These are phyloP conservation scores for Penicillium desertorum DNA, from an alignment of 495 filamentous ascomycete species.

Conservation along the genomic window DNA sequence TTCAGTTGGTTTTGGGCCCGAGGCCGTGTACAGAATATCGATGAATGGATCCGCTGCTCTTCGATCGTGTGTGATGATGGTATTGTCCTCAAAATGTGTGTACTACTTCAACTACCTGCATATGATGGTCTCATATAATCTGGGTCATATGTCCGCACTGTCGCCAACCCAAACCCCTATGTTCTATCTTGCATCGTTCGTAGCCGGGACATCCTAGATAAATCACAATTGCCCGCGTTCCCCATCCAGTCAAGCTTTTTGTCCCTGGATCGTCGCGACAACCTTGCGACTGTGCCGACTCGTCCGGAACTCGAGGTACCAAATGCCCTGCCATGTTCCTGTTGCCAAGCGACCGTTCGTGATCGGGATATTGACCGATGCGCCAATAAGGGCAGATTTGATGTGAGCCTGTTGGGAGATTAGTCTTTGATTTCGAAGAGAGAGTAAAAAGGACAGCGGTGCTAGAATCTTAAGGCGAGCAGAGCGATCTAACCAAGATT, in stretches of 20 bases:
- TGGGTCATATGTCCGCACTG: constrained; percentile 8
- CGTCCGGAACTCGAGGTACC: constrained; percentile 89
- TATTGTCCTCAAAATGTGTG: constrained; percentile 19
- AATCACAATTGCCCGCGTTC: constrained; percentile 24
- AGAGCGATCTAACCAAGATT: neutral
- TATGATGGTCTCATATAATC: constrained; percentile 19
- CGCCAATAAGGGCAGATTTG: constrained; percentile 85
- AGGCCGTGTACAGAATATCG: constrained; percentile 39
- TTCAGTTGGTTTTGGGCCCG: constrained; percentile 28
- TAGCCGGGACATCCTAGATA: constrained; percentile 2
- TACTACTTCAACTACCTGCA: constrained; percentile 26
- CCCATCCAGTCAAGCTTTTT: constrained; percentile 60
- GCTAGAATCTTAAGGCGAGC: neutral
- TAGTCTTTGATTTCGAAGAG: constrained; percentile 9
- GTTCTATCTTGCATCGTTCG: constrained; percentile 6
- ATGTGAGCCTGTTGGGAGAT: constrained; percentile 67
- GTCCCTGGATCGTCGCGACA: constrained; percentile 92
- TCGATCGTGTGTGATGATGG: constrained; percentile 17
- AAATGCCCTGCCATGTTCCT: constrained; percentile 80
- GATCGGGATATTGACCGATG: constrained; percentile 86
- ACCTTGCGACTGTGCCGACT: constrained; percentile 73
- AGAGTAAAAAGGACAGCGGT: constrained; percentile 2
- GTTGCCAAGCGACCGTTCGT: constrained; percentile 73
- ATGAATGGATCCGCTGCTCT: constrained; percentile 31
- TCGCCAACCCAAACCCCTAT: neutral